Percentiles rank a stretch among this genome's conserved stretches.
phyloP scores from a whole-genome alignment of 768 basidiomycete species.

The Trametes villosa region DNA sequence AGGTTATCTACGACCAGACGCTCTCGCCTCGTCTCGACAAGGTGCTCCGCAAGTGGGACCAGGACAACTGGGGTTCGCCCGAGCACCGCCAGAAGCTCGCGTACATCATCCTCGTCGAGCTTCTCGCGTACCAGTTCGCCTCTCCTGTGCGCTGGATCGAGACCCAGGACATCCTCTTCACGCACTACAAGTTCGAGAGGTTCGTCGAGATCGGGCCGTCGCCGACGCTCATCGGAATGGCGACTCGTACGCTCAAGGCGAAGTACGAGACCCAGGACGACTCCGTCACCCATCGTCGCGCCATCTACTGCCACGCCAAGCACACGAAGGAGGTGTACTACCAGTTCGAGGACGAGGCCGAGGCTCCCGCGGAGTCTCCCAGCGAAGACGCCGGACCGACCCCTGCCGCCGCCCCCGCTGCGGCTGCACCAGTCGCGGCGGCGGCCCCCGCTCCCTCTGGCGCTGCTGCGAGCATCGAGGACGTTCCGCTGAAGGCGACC shows the following conservation, averaged over 20 bases:
- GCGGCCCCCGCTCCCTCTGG: slow-evolving; percentile 59
- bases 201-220: slow-evolving; percentile 96
- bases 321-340: slow-evolving; percentile 98
- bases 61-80: slow-evolving; percentile 80
- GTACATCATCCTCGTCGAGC: slow-evolving; percentile 94
- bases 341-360: slow-evolving; percentile 88
- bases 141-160: slow-evolving; percentile 99
- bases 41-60: slow-evolving; percentile 92
- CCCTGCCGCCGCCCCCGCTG: slow-evolving; percentile 43
- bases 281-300: slow-evolving; percentile 75
- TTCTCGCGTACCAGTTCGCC: slow-evolving; percentile 97
- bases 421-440: slow-evolving; percentile 48
- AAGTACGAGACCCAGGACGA: slow-evolving; percentile 94
- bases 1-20: slow-evolving; percentile 96
- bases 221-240: slow-evolving; percentile 96
- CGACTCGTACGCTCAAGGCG: slow-evolving; percentile 83
- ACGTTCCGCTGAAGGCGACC: slow-evolving; percentile 87
- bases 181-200: slow-evolving; percentile 84
- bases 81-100: slow-evolving; percentile 92
- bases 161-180: slow-evolving; percentile 95
- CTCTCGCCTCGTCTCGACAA: slow-evolving; percentile 94
- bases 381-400: slow-evolving; percentile 40
- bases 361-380: slow-evolving; percentile 45
- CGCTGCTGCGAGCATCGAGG: slow-evolving; percentile 78
- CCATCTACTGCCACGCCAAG: slow-evolving; percentile 93